Base-by-base conservation (phyloP, 306 rosid species). In the Ceratonia siliqua region DNA sequence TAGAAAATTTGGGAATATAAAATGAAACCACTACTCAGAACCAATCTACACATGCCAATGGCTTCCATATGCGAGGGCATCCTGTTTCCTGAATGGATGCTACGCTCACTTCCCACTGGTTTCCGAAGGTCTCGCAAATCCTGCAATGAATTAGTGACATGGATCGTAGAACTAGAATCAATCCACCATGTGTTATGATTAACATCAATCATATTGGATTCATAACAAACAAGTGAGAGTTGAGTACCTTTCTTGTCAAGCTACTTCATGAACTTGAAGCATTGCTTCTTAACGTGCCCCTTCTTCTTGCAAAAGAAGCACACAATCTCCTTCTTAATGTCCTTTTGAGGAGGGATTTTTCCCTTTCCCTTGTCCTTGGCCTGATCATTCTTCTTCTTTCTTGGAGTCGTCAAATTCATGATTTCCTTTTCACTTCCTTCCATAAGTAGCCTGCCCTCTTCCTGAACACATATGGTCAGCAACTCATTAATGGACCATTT, bases 151-250 rank as follows among this genome's bases (percentile, higher is more conserved):
- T 63, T 79, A 4, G 53, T 0, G 41, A 72, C 30, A n/a, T 64
- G 43, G 52, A 72, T 72, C 72, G 74, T 39, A 7, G 56, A 17
- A 9, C 65, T 15, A n/a, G 45, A 66, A 45, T 65, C 24, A 73
- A 79, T 67, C 79, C 75, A 73, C 71, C 76, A 78, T 0, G 45
- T n/a, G 21, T 70, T 10, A n/a, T 27, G 7, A 36, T 8, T 3
- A 24, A 52, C 28, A 74, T 43, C 12, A 27, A 17, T 7, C 6
- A 73, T 11, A 43, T 73, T 73, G 4, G 69, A 73, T 20, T 73
- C 59, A 71, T 11, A 38, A 54, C 54, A 71, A 5, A 58, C 33
- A 41, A 41, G 9, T 12, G 54, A n/a, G 14, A 10, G 15, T 21
- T 2, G 25, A 8, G 24, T 73, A 57, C 59, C 71, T 62, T 45